Evolutionary conservation across 2,329 filamentous ascomycete species (phyloP).

Genomic region (Gremmenia infestans): DNA sequence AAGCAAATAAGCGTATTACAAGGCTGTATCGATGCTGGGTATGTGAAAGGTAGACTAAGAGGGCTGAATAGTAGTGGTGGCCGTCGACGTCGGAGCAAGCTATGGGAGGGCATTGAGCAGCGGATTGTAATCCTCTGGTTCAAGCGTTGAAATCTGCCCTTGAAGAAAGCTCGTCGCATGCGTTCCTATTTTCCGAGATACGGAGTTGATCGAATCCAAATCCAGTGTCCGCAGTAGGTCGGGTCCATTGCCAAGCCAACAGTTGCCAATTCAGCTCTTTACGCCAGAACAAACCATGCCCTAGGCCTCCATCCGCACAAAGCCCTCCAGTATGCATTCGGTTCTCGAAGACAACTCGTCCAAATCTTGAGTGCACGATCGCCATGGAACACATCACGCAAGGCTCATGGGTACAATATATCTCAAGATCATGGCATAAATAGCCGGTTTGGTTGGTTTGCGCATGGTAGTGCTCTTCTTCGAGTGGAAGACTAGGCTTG

Average conservation of each 20-base stretch:
- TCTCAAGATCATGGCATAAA: constrained; percentile 86
- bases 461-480: constrained; percentile 55
- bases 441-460: constrained; percentile 69
- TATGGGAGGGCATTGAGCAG: too few species aligned
- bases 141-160: neutral
- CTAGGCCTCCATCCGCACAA: constrained; percentile 65
- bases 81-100: too few species aligned
- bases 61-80: too few species aligned
- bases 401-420: constrained; percentile 93
- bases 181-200: neutral
- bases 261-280: constrained; percentile 83
- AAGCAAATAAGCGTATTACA: too few species aligned
- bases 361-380: constrained; percentile 88
- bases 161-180: neutral
- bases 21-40: too few species aligned
- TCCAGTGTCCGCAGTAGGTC: neutral
- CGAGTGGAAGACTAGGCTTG: constrained; percentile 61
- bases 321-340: constrained; percentile 82
- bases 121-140: neutral
- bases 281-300: constrained; percentile 66
- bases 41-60: too few species aligned
- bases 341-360: constrained; percentile 73
- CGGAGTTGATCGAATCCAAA: neutral
- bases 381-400: constrained; percentile 98
- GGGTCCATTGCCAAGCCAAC: constrained; percentile 61